Conservation (phyloP, 2,329 filamentous ascomycete species). For the Arthroderma sp. region DNA sequence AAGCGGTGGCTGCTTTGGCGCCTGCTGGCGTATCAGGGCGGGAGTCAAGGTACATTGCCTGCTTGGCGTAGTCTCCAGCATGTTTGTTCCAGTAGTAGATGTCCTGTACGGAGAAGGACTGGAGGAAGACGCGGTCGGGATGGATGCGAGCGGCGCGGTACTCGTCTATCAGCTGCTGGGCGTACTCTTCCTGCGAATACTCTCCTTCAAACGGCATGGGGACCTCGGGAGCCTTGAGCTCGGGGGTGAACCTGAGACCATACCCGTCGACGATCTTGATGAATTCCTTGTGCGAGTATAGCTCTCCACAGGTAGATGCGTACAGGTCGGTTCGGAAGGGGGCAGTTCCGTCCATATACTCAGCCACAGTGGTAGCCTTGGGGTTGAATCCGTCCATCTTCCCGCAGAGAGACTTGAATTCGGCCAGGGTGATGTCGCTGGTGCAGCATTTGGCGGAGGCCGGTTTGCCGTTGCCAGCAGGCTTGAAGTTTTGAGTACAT, state of each 20-base stretch:
- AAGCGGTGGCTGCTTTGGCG: slow-evolving; percentile 44
- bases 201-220: slow-evolving; percentile 54
- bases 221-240: slow-evolving; percentile 57
- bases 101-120: slow-evolving; percentile 55
- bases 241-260: slow-evolving; percentile 52
- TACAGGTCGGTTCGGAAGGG: slow-evolving; percentile 56
- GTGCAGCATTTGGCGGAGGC: slow-evolving; percentile 59
- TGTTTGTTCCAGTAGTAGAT: slow-evolving; percentile 55
- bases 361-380: slow-evolving; percentile 45
- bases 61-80: slow-evolving; percentile 48
- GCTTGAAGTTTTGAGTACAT: slow-evolving; percentile 51
- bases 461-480: slow-evolving; percentile 39
- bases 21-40: slow-evolving; percentile 43
- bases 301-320: slow-evolving; percentile 43
- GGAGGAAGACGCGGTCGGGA: slow-evolving; percentile 46
- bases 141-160: slow-evolving; percentile 44
- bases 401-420: slow-evolving; percentile 56
- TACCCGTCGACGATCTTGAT: slow-evolving; percentile 47
- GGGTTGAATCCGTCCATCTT: slow-evolving; percentile 58
- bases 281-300: slow-evolving; percentile 50
- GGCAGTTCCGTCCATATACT: slow-evolving; percentile 49
- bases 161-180: slow-evolving; percentile 53
- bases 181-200: slow-evolving; percentile 55
- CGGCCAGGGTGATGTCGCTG: slow-evolving; percentile 54
- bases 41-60: slow-evolving; percentile 55